A percentile compares a stretch with the other conserved stretches of the same genome.
Evolutionary conservation across 257 asterid genomes (phyloP).

Genomic region (Solanum etuberosum): DNA sequence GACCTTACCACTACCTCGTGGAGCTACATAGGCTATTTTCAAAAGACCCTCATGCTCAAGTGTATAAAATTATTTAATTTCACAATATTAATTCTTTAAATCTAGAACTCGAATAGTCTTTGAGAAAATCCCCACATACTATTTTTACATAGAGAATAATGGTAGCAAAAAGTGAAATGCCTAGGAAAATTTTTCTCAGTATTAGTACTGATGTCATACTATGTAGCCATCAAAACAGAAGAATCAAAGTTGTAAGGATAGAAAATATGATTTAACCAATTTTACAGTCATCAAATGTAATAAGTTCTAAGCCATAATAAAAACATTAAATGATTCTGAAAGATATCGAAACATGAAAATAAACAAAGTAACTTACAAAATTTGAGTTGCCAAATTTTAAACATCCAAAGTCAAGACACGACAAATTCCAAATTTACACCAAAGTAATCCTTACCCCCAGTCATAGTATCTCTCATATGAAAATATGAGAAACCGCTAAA

Average conservation of each 20-base stretch:
- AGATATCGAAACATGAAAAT: background rate
- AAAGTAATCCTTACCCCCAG: background rate
- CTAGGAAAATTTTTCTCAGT: background rate
- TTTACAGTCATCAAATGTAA: background rate
- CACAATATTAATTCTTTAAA: background rate
- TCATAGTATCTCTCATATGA: background rate
- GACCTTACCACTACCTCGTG: too few species aligned
- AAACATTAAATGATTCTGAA: background rate
- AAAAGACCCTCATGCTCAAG: too few species aligned
- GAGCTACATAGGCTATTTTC: too few species aligned
- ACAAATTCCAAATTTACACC: background rate
- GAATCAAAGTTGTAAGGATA: background rate
- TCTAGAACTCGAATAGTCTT: background rate
- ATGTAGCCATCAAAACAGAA: background rate
- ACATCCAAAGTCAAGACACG: background rate
- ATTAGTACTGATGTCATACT: background rate
- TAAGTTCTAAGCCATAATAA: background rate
- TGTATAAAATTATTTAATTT: background rate
- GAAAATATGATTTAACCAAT: background rate
- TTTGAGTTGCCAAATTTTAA: background rate
- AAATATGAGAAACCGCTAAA: background rate
- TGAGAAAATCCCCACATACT: background rate
- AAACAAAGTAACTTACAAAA: background rate
- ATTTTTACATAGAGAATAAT: background rate
- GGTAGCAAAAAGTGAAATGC: background rate